These are phyloP conservation scores for Cadophora luteo-olivacea DNA, from an alignment of 2,329 filamentous ascomycete species.

Conservation along the genomic window DNA sequence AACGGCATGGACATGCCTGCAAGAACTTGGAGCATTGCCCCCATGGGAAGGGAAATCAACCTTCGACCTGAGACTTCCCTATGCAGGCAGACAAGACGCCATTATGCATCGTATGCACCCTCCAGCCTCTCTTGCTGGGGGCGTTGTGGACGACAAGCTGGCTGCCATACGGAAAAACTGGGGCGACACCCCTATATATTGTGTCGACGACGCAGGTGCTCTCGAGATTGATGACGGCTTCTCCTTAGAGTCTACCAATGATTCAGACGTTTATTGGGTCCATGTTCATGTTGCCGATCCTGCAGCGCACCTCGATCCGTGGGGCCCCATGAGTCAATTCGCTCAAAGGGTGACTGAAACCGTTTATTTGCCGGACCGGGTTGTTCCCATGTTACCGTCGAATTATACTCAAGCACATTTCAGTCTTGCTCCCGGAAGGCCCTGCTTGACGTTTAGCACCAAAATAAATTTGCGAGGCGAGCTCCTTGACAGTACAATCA, in stretches of 20 bases:
- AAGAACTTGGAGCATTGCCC: slow-evolving; percentile 74
- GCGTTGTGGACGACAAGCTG: slow-evolving; percentile 53
- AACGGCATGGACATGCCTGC: slow-evolving; percentile 70
- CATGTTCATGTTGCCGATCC: slow-evolving; percentile 83
- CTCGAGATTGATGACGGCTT: slow-evolving; percentile 81
- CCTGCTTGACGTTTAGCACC: slow-evolving; percentile 68
- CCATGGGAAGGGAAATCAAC: slow-evolving; percentile 74
- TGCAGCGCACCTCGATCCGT: slow-evolving; percentile 69
- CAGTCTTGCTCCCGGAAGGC: slow-evolving; percentile 59
- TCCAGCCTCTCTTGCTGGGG: not conserved
- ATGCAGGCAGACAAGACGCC: slow-evolving; percentile 46
- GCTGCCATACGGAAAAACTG: slow-evolving; percentile 63
- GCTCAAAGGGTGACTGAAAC: slow-evolving; percentile 66
- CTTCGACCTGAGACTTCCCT: slow-evolving; percentile 64
- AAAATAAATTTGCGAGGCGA: slow-evolving; percentile 59
- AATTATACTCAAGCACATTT: slow-evolving; percentile 55
- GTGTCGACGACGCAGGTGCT: slow-evolving; percentile 72
- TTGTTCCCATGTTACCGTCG: slow-evolving; percentile 64
- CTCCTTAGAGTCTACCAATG: slow-evolving; percentile 67
- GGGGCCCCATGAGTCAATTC: slow-evolving; percentile 63
- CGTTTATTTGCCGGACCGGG: slow-evolving; percentile 65
- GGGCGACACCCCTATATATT: slow-evolving; percentile 67
- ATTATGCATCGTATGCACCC: slow-evolving; percentile 12
- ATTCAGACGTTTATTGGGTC: slow-evolving; percentile 69
- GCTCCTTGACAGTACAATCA: slow-evolving; percentile 60